Conservation (phyloP, 179 eudicot species). For the Amaranthus tricolor region DNA sequence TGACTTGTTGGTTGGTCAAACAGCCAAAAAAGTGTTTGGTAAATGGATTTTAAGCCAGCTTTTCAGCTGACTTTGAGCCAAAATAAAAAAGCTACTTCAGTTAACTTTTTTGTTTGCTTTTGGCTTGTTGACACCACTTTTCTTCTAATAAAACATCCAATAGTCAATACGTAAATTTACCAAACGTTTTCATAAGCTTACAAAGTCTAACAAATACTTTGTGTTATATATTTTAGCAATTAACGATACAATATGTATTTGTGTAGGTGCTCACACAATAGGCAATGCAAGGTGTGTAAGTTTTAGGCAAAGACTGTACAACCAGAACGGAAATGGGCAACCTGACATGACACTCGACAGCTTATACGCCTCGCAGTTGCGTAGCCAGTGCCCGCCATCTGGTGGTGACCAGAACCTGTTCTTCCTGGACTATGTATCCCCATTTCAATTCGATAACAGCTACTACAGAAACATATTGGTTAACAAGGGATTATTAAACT, state of each 20-base stretch:
- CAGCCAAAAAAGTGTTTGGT: no score
- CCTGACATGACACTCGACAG: constrained; percentile 53
- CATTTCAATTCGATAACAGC: constrained; percentile 62
- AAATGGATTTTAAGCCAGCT: no score
- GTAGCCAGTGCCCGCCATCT: constrained; percentile 57
- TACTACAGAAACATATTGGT: constrained; percentile 68
- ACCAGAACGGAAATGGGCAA: constrained; percentile 50
- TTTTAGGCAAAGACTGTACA: constrained; percentile 82
- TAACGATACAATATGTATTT: neutral
- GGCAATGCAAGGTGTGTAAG: constrained; percentile 78
- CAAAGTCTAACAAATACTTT: neutral
- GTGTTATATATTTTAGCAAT: neutral
- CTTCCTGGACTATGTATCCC: constrained; percentile 54
- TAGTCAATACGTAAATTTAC: no score
- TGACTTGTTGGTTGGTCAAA: no score
- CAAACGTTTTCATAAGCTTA: no score
- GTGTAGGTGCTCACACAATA: constrained; percentile 75
- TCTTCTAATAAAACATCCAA: no score
- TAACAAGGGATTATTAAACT: constrained; percentile 53
- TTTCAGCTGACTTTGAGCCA: no score
- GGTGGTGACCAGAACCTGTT: constrained; percentile 77
- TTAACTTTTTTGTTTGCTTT: no score
- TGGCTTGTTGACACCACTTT: no score
- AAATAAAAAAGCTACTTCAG: no score
- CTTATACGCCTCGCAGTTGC: constrained; percentile 48